Evolutionary conservation across 108 stramenopile genomes (phyloP).

Genomic region (Skeletonema menzelii): DNA sequence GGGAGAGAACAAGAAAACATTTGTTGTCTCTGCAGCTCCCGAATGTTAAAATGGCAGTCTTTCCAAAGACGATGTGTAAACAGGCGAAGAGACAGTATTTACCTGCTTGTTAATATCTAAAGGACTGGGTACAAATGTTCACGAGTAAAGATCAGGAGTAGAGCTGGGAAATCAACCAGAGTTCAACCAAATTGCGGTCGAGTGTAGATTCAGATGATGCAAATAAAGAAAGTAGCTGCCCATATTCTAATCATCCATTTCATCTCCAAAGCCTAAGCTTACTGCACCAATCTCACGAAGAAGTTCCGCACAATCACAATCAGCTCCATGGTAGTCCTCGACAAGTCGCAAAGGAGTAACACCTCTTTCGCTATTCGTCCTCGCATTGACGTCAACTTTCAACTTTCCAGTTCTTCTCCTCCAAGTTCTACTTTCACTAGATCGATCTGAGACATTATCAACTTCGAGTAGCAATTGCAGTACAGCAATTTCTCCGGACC

Average conservation of each 20-base stretch:
- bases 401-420: conserved; percentile 12
- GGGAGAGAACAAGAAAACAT: conserved; percentile 6
- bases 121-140: too few species aligned
- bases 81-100: too few species aligned
- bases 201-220: background rate
- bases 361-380: conserved; percentile 38
- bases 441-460: conserved; percentile 4
- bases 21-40: conserved; percentile 14
- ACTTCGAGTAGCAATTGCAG: conserved; percentile 36
- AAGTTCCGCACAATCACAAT: conserved; percentile 23
- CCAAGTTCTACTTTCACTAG: background rate
- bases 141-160: too few species aligned
- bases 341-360: conserved; percentile 35
- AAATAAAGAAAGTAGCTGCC: background rate
- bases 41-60: too few species aligned
- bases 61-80: too few species aligned
- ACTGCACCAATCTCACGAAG: conserved; percentile 32
- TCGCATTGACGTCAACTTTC: conserved; percentile 36
- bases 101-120: background rate
- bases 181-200: too few species aligned
- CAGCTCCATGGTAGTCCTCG: conserved; percentile 30
- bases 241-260: conserved; percentile 4
- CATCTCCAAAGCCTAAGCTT: conserved; percentile 28
- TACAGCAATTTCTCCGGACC: conserved; percentile 22
- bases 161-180: too few species aligned